Percentiles rank a stretch among this genome's conserved stretches.
Conservation (phyloP, 2,329 filamentous ascomycete species). For the Nemania bipapillata region DNA sequence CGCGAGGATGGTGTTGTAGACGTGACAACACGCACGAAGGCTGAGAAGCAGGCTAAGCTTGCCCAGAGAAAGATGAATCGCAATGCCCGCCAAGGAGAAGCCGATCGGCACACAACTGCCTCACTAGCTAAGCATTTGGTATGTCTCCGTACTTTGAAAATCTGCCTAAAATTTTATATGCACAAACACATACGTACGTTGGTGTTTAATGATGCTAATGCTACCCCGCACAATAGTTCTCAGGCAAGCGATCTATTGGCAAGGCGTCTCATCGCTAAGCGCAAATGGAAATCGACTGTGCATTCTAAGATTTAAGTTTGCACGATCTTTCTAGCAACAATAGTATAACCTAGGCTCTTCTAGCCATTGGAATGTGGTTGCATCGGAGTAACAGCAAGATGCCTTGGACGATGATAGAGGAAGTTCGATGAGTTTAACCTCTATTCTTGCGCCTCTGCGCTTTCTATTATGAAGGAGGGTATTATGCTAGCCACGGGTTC, state of each 20-base stretch:
- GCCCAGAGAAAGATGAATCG: slow-evolving; percentile 98
- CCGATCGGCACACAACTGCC: slow-evolving; percentile 86
- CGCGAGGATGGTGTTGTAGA: slow-evolving; percentile 80
- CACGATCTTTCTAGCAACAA: not conserved
- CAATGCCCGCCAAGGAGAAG: slow-evolving; percentile 96
- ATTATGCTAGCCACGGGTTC: not conserved
- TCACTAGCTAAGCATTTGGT: slow-evolving; percentile 91
- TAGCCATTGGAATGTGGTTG: not conserved
- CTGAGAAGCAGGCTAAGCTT: slow-evolving; percentile 86
- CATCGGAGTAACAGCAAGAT: not conserved
- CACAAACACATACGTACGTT: slow-evolving; percentile 30
- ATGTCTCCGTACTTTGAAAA: slow-evolving; percentile 51
- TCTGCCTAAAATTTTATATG: no score
- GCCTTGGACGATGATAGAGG: not conserved
- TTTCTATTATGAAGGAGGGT: not conserved
- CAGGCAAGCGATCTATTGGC: slow-evolving; percentile 93
- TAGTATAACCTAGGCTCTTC: not conserved
- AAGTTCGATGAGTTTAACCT: not conserved
- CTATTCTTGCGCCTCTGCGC: not conserved
- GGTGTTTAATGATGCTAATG: slow-evolving; percentile 48
- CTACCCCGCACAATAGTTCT: slow-evolving; percentile 64
- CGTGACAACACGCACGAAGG: slow-evolving; percentile 75
- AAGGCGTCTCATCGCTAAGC: slow-evolving; percentile 79
- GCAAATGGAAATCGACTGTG: not conserved
- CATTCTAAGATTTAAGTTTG: not conserved